phyloP scores from a whole-genome alignment of 2,329 filamentous ascomycete species.

The Pyrenophora tritici-repentis region DNA sequence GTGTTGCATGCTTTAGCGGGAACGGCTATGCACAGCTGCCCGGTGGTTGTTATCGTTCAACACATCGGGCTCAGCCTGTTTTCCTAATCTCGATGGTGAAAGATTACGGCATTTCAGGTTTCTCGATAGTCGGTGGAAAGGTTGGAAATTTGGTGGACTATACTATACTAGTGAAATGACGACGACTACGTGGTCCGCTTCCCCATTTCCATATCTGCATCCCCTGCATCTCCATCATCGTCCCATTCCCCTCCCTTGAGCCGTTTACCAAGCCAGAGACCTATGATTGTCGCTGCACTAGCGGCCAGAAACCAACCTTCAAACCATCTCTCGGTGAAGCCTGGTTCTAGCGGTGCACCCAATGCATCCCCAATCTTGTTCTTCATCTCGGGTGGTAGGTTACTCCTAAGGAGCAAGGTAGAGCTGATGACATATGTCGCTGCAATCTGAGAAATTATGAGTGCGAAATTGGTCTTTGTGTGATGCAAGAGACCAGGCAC shows the following conservation, averaged over 20 bases:
- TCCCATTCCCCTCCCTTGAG: slow-evolving; percentile 53
- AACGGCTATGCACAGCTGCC: slow-evolving; percentile 2
- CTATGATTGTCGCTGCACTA: slow-evolving; percentile 68
- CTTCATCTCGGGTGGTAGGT: slow-evolving; percentile 76
- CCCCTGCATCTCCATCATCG: slow-evolving; percentile 43
- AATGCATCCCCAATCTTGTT: slow-evolving; percentile 78
- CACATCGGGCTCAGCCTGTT: not conserved
- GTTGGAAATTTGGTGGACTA: not conserved
- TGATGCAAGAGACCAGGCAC: slow-evolving; percentile 73
- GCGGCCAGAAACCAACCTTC: slow-evolving; percentile 82
- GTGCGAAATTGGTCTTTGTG: slow-evolving; percentile 76
- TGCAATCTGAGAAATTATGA: slow-evolving; percentile 78
- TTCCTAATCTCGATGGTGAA: not conserved
- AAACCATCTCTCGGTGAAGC: slow-evolving; percentile 82
- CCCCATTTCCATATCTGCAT: slow-evolving; percentile 70
- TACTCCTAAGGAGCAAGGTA: slow-evolving; percentile 75
- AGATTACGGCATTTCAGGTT: not conserved
- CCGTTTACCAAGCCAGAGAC: slow-evolving; percentile 73
- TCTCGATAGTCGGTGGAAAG: not conserved
- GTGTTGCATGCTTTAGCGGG: slow-evolving; percentile 2
- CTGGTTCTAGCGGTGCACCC: slow-evolving; percentile 73
- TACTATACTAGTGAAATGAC: not conserved
- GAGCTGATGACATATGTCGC: slow-evolving; percentile 86
- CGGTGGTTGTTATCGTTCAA: slow-evolving; percentile 10
- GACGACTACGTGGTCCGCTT: slow-evolving; percentile 61